Conservation (phyloP, 169 alveolate species). For the Cryptosporidium ubiquitum region DNA sequence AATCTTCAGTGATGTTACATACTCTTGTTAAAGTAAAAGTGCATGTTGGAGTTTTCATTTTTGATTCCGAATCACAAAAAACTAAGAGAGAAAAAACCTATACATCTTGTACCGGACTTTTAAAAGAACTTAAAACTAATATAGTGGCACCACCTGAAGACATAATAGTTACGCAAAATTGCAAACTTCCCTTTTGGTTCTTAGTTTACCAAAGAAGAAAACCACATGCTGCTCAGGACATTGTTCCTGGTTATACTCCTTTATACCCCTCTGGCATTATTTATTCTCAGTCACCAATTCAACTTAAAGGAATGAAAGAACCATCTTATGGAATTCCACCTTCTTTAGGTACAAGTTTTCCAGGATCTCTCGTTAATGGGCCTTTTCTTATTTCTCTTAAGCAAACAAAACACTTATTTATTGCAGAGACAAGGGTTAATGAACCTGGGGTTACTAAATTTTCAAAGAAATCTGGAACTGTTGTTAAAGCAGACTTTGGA, state of each 20-base stretch:
- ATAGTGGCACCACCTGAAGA: background rate
- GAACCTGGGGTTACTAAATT: background rate
- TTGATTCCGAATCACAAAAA: background rate
- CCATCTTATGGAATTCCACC: slow-evolving; percentile 10
- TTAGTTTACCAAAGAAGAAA: background rate
- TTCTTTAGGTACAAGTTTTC: background rate
- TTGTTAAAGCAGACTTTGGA: background rate
- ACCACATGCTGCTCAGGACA: background rate
- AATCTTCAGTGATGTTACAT: background rate
- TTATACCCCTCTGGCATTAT: slow-evolving; percentile 1
- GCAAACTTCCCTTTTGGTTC: slow-evolving; percentile 7
- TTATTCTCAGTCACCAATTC: background rate
- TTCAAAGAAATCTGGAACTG: background rate
- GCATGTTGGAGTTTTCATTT: background rate
- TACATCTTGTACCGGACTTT: slow-evolving; percentile 7
- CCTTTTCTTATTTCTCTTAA: slow-evolving; percentile 12
- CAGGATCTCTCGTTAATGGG: slow-evolving; percentile 18
- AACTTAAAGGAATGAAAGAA: background rate
- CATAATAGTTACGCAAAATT: background rate
- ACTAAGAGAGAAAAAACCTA: background rate
- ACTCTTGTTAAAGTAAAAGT: background rate
- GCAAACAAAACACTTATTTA: background rate
- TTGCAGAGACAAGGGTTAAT: background rate
- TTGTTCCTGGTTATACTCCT: slow-evolving; percentile 2
- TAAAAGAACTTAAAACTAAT: background rate